A percentile compares a stretch with the other conserved stretches of the same genome.
Conservation (phyloP, 169 alveolate species). For the Ichthyophthirius multifiliis region DNA sequence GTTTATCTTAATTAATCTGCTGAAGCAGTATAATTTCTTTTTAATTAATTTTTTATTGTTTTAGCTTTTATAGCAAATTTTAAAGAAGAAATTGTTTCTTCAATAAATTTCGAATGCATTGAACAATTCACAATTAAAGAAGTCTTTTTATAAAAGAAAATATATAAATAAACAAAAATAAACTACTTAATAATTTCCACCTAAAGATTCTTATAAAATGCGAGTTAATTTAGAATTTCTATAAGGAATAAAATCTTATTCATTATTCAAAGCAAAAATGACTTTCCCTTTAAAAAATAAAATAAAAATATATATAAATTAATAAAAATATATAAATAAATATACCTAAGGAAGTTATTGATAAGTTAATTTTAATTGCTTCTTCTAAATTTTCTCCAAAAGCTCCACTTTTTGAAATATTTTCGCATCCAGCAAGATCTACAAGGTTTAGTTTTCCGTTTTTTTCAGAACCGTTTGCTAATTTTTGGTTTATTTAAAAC, state of each 20-base stretch:
- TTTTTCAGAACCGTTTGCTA: constrained; percentile 66
- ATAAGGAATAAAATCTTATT: constrained; percentile 76
- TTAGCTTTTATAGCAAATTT: constrained; percentile 79
- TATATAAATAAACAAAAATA: background rate
- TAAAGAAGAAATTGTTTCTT: constrained; percentile 69
- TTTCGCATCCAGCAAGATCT: constrained; percentile 88
- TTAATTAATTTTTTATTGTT: constrained; percentile 74
- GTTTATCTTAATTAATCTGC: constrained; percentile 15
- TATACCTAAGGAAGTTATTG: too few species aligned
- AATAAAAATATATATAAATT: too few species aligned
- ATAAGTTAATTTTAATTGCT: too few species aligned
- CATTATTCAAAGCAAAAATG: constrained; percentile 72
- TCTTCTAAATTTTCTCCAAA: too few species aligned
- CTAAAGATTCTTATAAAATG: constrained; percentile 78
- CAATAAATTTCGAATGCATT: constrained; percentile 63
- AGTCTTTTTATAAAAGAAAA: constrained; percentile 21
- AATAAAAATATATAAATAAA: background rate
- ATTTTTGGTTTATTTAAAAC: constrained; percentile 70
- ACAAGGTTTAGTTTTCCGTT: constrained; percentile 81
- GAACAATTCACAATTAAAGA: constrained; percentile 77
- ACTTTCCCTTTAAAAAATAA: constrained; percentile 66
- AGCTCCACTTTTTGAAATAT: too few species aligned
- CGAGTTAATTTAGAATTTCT: constrained; percentile 84
- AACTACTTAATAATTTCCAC: constrained; percentile 71
- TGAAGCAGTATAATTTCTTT: constrained; percentile 54